Percentiles rank a stretch among this genome's conserved stretches.
These are phyloP conservation scores for Licmophora abbreviata DNA, from an alignment of 108 stramenopile species.

Conservation along the genomic window DNA sequence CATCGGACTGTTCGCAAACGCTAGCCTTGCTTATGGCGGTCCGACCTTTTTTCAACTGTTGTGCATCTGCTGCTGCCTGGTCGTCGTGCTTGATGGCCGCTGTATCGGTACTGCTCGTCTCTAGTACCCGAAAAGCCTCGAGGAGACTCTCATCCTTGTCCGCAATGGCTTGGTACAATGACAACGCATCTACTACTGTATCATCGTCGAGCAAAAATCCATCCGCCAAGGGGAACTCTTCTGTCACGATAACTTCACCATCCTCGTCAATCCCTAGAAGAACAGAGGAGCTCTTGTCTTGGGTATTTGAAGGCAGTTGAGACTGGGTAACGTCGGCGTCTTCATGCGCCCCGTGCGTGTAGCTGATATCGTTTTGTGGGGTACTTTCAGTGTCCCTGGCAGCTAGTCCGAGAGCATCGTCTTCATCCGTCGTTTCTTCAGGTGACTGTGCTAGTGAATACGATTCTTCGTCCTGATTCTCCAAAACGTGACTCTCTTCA, in stretches of 20 bases:
- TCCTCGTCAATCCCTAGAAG: neutral
- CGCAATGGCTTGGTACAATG: neutral
- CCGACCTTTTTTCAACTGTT: neutral
- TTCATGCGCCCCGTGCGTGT: no score
- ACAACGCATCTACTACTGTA: neutral
- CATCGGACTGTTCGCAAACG: neutral
- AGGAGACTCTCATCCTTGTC: neutral
- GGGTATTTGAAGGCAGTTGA: no score
- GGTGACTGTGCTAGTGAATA: no score
- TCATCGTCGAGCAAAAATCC: neutral
- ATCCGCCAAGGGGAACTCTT: neutral
- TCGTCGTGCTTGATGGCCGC: neutral
- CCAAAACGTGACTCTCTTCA: no score
- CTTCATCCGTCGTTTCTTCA: no score
- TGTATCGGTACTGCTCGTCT: neutral
- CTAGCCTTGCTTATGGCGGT: neutral
- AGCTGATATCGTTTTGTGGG: no score
- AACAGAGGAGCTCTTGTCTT: no score
- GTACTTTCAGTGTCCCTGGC: no score
- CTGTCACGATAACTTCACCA: neutral
- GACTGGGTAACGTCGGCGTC: no score
- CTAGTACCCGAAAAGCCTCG: slow-evolving; percentile 3
- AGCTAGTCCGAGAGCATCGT: no score
- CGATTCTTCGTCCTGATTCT: no score
- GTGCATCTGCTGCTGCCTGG: neutral